These are phyloP conservation scores for Paxillus ammoniavirescens DNA, from an alignment of 768 basidiomycete species.

Conservation along the genomic window DNA sequence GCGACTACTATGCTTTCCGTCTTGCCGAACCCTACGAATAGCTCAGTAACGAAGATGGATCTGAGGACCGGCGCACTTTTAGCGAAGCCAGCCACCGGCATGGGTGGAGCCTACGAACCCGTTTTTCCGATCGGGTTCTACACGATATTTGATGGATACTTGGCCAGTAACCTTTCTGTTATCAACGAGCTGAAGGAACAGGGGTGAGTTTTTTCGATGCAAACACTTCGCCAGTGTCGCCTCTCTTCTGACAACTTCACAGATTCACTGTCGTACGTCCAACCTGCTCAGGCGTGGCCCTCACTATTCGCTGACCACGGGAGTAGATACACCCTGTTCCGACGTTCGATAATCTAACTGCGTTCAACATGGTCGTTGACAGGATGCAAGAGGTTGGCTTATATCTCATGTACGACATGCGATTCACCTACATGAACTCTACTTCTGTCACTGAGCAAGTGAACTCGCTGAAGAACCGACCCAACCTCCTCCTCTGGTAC, in stretches of 20 bases:
- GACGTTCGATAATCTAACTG: constrained; percentile 57
- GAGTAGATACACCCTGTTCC: constrained; percentile 69
- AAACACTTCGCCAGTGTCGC: neutral
- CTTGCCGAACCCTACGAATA: constrained; percentile 48
- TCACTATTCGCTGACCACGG: neutral
- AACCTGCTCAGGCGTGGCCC: neutral
- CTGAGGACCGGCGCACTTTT: constrained; percentile 55
- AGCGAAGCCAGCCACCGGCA: constrained; percentile 50
- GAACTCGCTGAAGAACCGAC: constrained; percentile 59
- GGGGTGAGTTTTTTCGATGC: constrained; percentile 17
- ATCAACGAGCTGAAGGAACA: constrained; percentile 33
- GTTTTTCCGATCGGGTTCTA: constrained; percentile 48
- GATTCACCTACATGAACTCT: constrained; percentile 64
- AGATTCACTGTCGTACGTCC: constrained; percentile 34
- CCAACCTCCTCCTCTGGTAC: constrained; percentile 73
- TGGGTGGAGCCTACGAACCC: constrained; percentile 47
- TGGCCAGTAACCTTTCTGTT: constrained; percentile 19
- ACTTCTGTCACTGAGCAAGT: constrained; percentile 67
- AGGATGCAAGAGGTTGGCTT: constrained; percentile 65
- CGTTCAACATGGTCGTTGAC: constrained; percentile 58
- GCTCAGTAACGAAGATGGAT: constrained; percentile 63
- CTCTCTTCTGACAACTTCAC: neutral
- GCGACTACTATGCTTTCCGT: constrained; percentile 46
- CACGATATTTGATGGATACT: constrained; percentile 37
- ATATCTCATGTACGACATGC: constrained; percentile 86